Percentiles rank a stretch among this genome's conserved stretches.
phyloP scores from a whole-genome alignment of 2,329 filamentous ascomycete genomes.

The Aspergillus spinulosporus region DNA sequence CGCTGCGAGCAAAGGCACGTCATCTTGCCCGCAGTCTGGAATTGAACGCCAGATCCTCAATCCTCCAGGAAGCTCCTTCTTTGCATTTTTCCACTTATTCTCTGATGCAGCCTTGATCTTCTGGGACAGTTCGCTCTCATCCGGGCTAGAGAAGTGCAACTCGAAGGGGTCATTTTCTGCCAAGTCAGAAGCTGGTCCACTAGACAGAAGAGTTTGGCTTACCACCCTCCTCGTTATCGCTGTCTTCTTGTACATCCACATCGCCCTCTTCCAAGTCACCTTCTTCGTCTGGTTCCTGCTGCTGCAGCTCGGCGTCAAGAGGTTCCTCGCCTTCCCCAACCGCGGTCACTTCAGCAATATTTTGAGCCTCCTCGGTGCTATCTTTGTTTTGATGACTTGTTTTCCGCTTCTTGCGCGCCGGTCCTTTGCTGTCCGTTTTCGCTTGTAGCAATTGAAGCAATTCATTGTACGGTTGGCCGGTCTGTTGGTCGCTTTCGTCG shows the following conservation, averaged over 20 bases:
- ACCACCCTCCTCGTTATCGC: slow-evolving; percentile 39
- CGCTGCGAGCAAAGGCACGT: slow-evolving; percentile 28
- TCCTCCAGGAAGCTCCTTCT: slow-evolving; percentile 35
- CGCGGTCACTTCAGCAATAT: slow-evolving; percentile 21
- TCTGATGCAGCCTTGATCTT: slow-evolving; percentile 50
- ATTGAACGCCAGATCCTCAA: slow-evolving; percentile 33
- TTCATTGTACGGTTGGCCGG: slow-evolving; percentile 54
- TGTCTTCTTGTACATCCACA: slow-evolving; percentile 31
- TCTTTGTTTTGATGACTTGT: slow-evolving; percentile 40
- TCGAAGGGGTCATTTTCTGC: slow-evolving; percentile 72
- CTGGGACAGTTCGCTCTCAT: slow-evolving; percentile 60
- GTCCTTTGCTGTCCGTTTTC: slow-evolving; percentile 42
- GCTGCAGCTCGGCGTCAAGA: slow-evolving; percentile 49
- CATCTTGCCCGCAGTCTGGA: slow-evolving; percentile 31
- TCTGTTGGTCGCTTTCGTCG: slow-evolving; percentile 45
- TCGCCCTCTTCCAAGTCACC: slow-evolving; percentile 42
- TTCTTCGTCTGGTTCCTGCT: slow-evolving; percentile 48
- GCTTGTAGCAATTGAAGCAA: slow-evolving; percentile 58
- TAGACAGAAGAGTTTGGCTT: slow-evolving; percentile 14
- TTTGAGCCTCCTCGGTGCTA: slow-evolving; percentile 26
- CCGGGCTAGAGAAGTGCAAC: slow-evolving; percentile 70
- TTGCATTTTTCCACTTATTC: slow-evolving; percentile 52
- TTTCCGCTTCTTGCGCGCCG: slow-evolving; percentile 56
- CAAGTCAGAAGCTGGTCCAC: background rate
- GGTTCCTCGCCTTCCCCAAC: slow-evolving; percentile 29